Percentiles rank a stretch among this genome's conserved stretches.
Evolutionary conservation across 306 rosid species (phyloP).

Genomic region (Rosa chinensis): DNA sequence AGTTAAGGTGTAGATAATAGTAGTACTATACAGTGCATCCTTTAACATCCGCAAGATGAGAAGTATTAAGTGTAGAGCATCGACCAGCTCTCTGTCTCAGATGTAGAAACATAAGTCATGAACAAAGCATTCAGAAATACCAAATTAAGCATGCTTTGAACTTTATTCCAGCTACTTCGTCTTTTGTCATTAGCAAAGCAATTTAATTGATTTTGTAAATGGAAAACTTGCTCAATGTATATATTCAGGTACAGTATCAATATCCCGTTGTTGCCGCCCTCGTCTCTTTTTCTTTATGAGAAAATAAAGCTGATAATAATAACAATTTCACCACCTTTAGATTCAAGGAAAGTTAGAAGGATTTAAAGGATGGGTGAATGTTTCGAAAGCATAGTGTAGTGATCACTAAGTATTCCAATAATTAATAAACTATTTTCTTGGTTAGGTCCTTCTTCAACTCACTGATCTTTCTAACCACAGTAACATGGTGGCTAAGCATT

Average conservation of each 20-base stretch:
- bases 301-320: background rate
- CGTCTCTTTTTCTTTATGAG: background rate
- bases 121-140: constrained; percentile 25
- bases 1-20: too few species aligned
- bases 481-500: too few species aligned
- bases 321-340: too few species aligned
- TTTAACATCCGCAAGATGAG: constrained; percentile 19
- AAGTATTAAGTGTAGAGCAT: constrained; percentile 23
- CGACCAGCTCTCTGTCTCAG: constrained; percentile 33
- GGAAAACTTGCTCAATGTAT: constrained; percentile 16
- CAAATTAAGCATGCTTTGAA: constrained; percentile 10
- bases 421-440: too few species aligned
- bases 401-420: too few species aligned
- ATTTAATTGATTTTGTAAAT: background rate
- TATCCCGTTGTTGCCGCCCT: constrained; percentile 22
- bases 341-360: too few species aligned
- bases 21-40: background rate
- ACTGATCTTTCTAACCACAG: too few species aligned
- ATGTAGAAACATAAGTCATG: constrained; percentile 22
- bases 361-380: too few species aligned
- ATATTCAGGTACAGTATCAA: constrained; percentile 15
- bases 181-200: too few species aligned
- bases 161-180: constrained; percentile 34
- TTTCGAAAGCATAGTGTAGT: too few species aligned
- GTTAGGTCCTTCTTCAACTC: too few species aligned